Percentiles rank a stretch among this genome's conserved stretches.
These are phyloP conservation scores for Yarrowia alimentaria DNA, from an alignment of 805 yeast species.

Conservation along the genomic window DNA sequence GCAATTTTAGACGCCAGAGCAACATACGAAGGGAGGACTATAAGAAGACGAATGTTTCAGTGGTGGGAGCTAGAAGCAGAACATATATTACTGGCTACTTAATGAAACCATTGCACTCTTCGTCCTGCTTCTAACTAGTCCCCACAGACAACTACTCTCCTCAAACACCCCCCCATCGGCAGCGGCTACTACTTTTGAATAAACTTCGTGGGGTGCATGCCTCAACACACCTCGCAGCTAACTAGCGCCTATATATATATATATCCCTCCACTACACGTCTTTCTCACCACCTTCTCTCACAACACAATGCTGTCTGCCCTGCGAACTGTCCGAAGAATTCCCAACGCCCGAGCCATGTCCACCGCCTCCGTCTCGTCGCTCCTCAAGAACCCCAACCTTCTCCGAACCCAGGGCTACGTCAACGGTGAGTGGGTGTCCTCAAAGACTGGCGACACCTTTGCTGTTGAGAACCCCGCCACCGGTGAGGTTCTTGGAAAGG, in stretches of 20 bases:
- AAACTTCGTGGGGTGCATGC: slow-evolving; percentile 18
- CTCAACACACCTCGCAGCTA: slow-evolving; percentile 14
- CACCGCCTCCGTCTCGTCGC: slow-evolving; percentile 19
- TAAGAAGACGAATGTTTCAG: too few relatives aligned
- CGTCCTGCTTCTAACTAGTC: too few relatives aligned
- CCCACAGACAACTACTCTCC: too few relatives aligned
- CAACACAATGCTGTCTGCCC: slow-evolving; percentile 12
- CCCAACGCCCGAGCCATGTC: slow-evolving; percentile 20
- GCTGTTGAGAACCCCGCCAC: slow-evolving; percentile 76
- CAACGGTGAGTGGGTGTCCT: slow-evolving; percentile 70
- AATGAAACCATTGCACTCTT: too few relatives aligned
- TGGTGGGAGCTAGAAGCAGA: too few relatives aligned
- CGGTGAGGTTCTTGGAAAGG: slow-evolving; percentile 50
- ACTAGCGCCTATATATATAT: neutral
- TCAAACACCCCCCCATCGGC: neutral
- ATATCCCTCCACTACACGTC: neutral
- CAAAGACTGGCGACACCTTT: slow-evolving; percentile 49
- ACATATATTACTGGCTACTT: too few relatives aligned
- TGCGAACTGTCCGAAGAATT: slow-evolving; percentile 8
- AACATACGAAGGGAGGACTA: too few relatives aligned
- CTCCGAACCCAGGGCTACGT: slow-evolving; percentile 40
- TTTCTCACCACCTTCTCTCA: neutral
- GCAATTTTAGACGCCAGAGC: too few relatives aligned
- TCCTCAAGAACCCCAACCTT: slow-evolving; percentile 32
- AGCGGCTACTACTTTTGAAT: neutral